Percentiles rank a stretch among this genome's conserved stretches.
Conservation (phyloP, 75 land plant genomes). For the Pinus taeda region DNA sequence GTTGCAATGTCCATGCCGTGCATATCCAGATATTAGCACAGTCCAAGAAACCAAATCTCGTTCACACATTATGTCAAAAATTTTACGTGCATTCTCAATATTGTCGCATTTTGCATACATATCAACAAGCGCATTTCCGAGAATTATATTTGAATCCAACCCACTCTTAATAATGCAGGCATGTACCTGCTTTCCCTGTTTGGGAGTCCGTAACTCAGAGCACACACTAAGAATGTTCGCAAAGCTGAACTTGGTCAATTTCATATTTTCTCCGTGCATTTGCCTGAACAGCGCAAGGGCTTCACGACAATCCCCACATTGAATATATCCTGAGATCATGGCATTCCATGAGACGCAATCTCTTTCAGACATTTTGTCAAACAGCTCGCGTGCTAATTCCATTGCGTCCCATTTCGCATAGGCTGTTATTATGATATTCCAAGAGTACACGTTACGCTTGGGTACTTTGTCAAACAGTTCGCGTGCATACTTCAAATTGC, state of each 20-base stretch:
- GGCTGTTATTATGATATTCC: constrained; percentile 44
- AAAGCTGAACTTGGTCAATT: constrained; percentile 36
- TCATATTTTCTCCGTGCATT: constrained; percentile 33
- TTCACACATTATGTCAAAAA: constrained; percentile 19
- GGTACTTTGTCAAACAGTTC: constrained; percentile 34
- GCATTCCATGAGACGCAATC: constrained; percentile 62
- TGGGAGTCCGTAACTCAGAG: constrained; percentile 31
- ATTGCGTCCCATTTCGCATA: constrained; percentile 29
- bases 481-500: constrained; percentile 15
- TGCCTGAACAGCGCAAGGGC: constrained; percentile 32
- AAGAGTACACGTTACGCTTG: constrained; percentile 40
- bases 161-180: constrained; percentile 28
- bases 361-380: constrained; percentile 56
- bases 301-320: constrained; percentile 33
- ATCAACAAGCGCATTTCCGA: constrained; percentile 56
- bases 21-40: constrained; percentile 24
- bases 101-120: constrained; percentile 61
- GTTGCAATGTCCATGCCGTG: constrained; percentile 12
- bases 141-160: constrained; percentile 26
- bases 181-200: constrained; percentile 45
- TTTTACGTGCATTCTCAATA: constrained; percentile 47
- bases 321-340: constrained; percentile 39
- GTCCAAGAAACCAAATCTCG: constrained; percentile 30
- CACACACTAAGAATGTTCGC: constrained; percentile 54
- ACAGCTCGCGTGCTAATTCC: constrained; percentile 35